These are phyloP conservation scores for Eutypella sp. DNA, from an alignment of 2,329 filamentous ascomycete species.

Conservation along the genomic window DNA sequence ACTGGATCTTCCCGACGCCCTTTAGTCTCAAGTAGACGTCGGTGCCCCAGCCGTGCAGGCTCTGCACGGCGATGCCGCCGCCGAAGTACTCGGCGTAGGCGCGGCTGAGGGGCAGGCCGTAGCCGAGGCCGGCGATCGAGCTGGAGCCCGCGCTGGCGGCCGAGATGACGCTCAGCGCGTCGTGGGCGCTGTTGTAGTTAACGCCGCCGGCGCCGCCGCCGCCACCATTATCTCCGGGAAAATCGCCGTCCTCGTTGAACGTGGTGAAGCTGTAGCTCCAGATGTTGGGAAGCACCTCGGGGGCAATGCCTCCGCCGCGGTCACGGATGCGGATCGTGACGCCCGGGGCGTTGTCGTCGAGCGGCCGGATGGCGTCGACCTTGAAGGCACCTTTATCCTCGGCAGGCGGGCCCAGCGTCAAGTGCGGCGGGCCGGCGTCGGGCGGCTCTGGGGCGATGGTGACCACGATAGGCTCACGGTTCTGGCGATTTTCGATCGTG, in stretches of 20 bases:
- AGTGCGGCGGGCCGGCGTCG: constrained; percentile 19
- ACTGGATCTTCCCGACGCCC: constrained; percentile 53
- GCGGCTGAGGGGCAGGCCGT: constrained; percentile 82
- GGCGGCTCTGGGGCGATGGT: constrained; percentile 74
- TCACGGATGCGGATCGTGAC: constrained; percentile 95
- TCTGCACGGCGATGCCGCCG: constrained; percentile 91
- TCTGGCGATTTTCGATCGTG: constrained; percentile 77
- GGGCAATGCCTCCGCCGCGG: constrained; percentile 86
- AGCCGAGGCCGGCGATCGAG: constrained; percentile 88
- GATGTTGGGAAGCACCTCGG: constrained; percentile 77
- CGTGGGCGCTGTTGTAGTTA: constrained; percentile 45
- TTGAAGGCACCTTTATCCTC: constrained; percentile 36
- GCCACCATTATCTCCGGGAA: too few species aligned
- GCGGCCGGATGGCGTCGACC: constrained; percentile 47
- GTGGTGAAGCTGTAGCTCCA: constrained; percentile 99
- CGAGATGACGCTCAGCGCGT: constrained; percentile 72
- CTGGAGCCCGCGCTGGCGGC: constrained; percentile 66
- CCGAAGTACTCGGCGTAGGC: constrained; percentile 99
- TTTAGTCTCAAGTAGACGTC: constrained; percentile 64
- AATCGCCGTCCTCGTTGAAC: constrained; percentile 64
- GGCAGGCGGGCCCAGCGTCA: constrained; percentile 31
- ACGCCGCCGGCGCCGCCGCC: too few species aligned
- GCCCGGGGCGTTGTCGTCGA: constrained; percentile 66
- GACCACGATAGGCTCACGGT: constrained; percentile 78
- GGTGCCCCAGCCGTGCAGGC: constrained; percentile 85